These are phyloP conservation scores for Scheffersomyces amazonensis DNA, from an alignment of 805 yeast genomes.

Conservation along the genomic window DNA sequence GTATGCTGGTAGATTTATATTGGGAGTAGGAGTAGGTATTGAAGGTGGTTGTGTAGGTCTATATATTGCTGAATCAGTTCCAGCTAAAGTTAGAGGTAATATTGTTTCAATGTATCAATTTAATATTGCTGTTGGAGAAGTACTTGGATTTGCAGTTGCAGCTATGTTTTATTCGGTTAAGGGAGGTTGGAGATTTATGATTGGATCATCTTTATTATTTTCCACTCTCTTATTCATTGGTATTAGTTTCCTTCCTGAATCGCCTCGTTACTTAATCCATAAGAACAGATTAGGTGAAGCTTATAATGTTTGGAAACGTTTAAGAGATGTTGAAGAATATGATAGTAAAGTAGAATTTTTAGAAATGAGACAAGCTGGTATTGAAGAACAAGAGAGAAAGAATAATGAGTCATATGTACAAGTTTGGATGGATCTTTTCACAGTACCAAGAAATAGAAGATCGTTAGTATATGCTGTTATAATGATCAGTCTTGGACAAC, in stretches of 20 bases:
- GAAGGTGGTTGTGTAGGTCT: conserved; percentile 66
- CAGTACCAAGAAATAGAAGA: conserved; percentile 57
- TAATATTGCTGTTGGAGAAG: conserved; percentile 65
- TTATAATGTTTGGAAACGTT: conserved; percentile 52
- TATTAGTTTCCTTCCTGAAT: conserved; percentile 51
- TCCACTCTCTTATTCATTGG: conserved; percentile 51
- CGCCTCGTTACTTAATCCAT: conserved; percentile 44
- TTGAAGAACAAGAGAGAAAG: conserved; percentile 41
- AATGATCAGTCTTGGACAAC: conserved; percentile 60
- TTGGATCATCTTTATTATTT: conserved; percentile 61
- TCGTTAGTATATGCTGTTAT: conserved; percentile 55
- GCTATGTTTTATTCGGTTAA: conserved; percentile 56
- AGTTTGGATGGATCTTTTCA: conserved; percentile 50
- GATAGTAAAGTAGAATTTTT: conserved; percentile 51
- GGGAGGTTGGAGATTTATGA: conserved; percentile 65
- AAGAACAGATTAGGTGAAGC: conserved; percentile 45
- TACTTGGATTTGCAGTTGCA: conserved; percentile 60
- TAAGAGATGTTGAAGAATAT: conserved; percentile 46
- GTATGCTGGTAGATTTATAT: conserved; percentile 54
- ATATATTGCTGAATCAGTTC: conserved; percentile 60
- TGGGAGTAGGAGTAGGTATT: conserved; percentile 65
- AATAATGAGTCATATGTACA: conserved; percentile 32
- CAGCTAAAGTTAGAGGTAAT: conserved; percentile 56
- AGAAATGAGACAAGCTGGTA: conserved; percentile 53
- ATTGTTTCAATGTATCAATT: conserved; percentile 63